phyloP scores from a whole-genome alignment of 257 asterid genomes.

The Lavandula angustifolia region DNA sequence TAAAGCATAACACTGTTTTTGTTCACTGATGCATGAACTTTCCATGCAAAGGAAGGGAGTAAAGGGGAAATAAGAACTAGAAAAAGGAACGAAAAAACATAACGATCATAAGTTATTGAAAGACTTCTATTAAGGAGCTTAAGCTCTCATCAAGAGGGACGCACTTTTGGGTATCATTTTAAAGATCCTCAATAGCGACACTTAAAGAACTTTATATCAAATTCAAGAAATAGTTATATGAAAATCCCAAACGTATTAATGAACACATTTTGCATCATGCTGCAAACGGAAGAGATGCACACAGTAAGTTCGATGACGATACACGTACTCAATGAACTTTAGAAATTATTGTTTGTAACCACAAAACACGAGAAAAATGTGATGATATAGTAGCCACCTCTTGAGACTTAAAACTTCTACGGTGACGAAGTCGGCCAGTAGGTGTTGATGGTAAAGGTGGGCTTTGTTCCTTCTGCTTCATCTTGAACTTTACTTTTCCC shows the following conservation, averaged over 20 bases:
- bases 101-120: background rate
- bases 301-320: too few species aligned
- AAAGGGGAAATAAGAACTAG: background rate
- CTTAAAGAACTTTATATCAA: background rate
- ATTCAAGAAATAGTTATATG: background rate
- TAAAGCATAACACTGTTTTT: background rate
- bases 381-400: conserved; percentile 42
- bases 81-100: background rate
- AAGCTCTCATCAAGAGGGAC: background rate
- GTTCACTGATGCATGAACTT: background rate
- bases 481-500: conserved; percentile 26
- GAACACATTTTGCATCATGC: too few species aligned
- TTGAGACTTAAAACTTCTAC: conserved; percentile 42
- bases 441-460: conserved; percentile 53
- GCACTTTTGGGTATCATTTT: background rate
- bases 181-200: background rate
- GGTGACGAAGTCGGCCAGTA: conserved; percentile 44
- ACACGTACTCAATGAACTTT: background rate
- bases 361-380: conserved; percentile 1
- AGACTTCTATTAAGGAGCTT: background rate
- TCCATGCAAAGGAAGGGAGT: background rate
- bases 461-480: conserved; percentile 44
- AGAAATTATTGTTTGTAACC: background rate
- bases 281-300: background rate
- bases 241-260: background rate